A percentile compares a stretch with the other conserved stretches of the same genome.
These are phyloP conservation scores for Artemisia tridentata DNA, from an alignment of 129 eudicot species.

Conservation along the genomic window DNA sequence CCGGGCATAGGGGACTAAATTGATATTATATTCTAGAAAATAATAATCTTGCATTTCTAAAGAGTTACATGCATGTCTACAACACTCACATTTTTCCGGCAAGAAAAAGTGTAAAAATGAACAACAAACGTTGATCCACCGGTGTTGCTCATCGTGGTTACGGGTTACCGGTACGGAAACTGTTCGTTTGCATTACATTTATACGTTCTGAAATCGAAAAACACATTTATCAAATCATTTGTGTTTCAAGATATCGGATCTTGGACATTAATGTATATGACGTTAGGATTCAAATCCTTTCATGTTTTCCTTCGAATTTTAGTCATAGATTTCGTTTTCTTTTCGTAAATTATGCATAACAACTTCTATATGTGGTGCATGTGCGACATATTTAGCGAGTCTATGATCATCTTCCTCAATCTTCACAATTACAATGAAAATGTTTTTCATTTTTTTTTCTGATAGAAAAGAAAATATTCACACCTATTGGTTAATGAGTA, in stretches of 20 bases:
- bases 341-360: slow-evolving; percentile 4
- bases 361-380: not conserved
- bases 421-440: no score
- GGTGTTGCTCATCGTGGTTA: slow-evolving; percentile 18
- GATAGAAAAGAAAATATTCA: no score
- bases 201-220: not conserved
- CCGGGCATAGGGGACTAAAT: no score
- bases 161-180: not conserved
- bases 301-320: slow-evolving; percentile 12
- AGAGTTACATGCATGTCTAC: slow-evolving; percentile 7
- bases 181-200: not conserved
- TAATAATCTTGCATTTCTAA: no score
- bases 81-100: slow-evolving; percentile 17
- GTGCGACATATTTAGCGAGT: no score
- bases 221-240: slow-evolving; percentile 12
- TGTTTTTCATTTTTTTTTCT: no score
- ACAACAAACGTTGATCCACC: slow-evolving; percentile 23
- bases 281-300: slow-evolving; percentile 12
- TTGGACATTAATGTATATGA: slow-evolving; percentile 8
- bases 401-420: no score
- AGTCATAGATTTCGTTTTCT: not conserved
- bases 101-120: slow-evolving; percentile 1
- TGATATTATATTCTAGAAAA: no score
- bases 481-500: no score
- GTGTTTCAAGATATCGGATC: slow-evolving; percentile 14